These are phyloP conservation scores for Cornus suecica DNA, from an alignment of 148 eudicot genomes.

Conservation along the genomic window DNA sequence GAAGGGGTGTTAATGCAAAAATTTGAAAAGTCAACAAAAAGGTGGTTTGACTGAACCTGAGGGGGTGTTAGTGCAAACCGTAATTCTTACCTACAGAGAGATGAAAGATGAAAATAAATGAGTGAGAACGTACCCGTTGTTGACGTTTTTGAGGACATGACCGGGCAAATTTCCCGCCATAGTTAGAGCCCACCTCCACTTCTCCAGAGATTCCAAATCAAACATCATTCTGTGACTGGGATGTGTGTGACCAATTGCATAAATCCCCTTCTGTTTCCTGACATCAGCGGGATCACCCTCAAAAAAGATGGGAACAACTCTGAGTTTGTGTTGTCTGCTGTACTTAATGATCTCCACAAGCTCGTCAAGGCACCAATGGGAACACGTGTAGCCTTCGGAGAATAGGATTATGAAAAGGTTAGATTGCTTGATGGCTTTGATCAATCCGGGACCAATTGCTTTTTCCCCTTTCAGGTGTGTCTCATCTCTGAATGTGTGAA, in stretches of 20 bases:
- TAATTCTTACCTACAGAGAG: too few relatives aligned
- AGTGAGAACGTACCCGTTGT: not conserved
- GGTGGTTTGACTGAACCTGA: too few relatives aligned
- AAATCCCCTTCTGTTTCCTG: not conserved
- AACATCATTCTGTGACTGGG: too few relatives aligned
- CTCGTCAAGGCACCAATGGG: conserved; percentile 3
- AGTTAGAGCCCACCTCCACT: not conserved
- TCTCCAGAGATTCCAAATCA: too few relatives aligned
- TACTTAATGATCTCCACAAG: not conserved
- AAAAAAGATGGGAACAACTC: not conserved
- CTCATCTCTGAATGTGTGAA: not conserved
- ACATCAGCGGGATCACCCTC: not conserved
- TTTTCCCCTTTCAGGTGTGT: not conserved
- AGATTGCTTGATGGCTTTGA: not conserved
- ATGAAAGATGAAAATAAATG: too few relatives aligned
- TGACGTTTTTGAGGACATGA: not conserved
- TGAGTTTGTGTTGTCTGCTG: not conserved
- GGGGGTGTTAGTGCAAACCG: too few relatives aligned
- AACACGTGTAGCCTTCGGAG: not conserved
- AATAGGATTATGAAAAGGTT: not conserved
- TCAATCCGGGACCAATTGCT: not conserved
- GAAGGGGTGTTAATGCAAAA: too few relatives aligned
- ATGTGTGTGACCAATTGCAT: too few relatives aligned
- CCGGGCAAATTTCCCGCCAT: not conserved
- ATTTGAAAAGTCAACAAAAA: too few relatives aligned